These are phyloP conservation scores for Meredithiella fracta DNA, from an alignment of 2,329 filamentous ascomycete genomes.

Conservation along the genomic window DNA sequence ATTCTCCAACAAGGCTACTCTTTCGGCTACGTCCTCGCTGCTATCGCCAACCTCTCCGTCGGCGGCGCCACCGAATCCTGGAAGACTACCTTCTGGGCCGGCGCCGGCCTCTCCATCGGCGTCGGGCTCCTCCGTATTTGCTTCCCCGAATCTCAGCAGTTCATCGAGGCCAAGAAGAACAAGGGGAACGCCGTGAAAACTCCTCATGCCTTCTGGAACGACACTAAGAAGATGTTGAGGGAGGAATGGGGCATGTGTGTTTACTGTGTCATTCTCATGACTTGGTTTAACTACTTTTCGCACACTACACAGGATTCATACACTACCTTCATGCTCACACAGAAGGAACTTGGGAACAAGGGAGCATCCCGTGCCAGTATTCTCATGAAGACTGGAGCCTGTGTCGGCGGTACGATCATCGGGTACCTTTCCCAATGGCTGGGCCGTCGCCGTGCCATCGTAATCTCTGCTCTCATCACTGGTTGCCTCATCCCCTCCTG, in stretches of 20 bases:
- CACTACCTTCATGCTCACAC: conserved; percentile 60
- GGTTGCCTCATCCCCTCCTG: conserved; percentile 49
- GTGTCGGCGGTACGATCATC: conserved; percentile 54
- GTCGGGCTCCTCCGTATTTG: conserved; percentile 50
- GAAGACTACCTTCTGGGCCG: conserved; percentile 65
- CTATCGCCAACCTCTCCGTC: conserved; percentile 57
- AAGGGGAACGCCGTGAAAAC: conserved; percentile 22
- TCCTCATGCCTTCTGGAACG: conserved; percentile 43
- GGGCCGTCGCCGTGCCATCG: conserved; percentile 54
- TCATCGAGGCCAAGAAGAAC: conserved; percentile 47
- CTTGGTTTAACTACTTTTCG: conserved; percentile 58
- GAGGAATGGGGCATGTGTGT: conserved; percentile 62
- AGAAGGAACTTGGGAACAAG: conserved; percentile 50
- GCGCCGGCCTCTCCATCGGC: conserved; percentile 47
- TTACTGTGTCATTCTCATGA: conserved; percentile 67
- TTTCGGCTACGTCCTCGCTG: conserved; percentile 64
- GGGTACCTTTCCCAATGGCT: conserved; percentile 62
- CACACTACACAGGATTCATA: conserved; percentile 71
- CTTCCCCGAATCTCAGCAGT: conserved; percentile 62
- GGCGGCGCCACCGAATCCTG: conserved; percentile 46
- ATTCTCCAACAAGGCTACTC: conserved; percentile 68
- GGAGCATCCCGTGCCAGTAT: conserved; percentile 60
- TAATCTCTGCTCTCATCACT: conserved; percentile 42
- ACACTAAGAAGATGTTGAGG: conserved; percentile 49
- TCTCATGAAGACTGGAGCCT: conserved; percentile 63